Evolutionary conservation across 768 basidiomycete genomes (phyloP).

Genomic region (Naganishia randhawae): DNA sequence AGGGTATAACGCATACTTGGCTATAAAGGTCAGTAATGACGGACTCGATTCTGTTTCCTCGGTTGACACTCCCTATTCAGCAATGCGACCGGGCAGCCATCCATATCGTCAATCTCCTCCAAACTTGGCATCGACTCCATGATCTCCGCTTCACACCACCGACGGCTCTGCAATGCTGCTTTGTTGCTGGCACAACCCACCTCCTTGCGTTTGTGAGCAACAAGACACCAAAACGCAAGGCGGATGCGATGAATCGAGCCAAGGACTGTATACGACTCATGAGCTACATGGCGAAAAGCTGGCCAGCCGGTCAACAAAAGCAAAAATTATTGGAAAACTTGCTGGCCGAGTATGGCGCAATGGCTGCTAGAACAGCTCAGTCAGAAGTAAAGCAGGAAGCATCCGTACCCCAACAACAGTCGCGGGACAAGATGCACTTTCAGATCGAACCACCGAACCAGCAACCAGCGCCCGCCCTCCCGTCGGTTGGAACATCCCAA

Average conservation of each 20-base stretch:
- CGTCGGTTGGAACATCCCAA: neutral
- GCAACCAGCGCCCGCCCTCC: neutral
- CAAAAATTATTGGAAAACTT: slow-evolving; percentile 30
- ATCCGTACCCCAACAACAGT: no score
- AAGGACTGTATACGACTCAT: slow-evolving; percentile 36
- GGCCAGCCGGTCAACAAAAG: slow-evolving; percentile 36
- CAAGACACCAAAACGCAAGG: slow-evolving; percentile 31
- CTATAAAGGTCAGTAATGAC: slow-evolving; percentile 35
- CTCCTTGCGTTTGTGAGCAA: slow-evolving; percentile 35
- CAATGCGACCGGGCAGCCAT: slow-evolving; percentile 36
- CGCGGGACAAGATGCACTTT: neutral
- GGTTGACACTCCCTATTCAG: slow-evolving; percentile 25
- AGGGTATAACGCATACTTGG: slow-evolving; percentile 30
- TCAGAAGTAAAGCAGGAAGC: neutral
- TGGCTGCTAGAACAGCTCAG: slow-evolving; percentile 1
- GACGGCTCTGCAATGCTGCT: slow-evolving; percentile 36
- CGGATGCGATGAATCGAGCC: slow-evolving; percentile 31
- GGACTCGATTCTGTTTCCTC: neutral
- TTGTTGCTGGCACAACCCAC: slow-evolving; percentile 38
- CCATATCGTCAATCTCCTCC: slow-evolving; percentile 32
- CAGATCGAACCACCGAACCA: neutral
- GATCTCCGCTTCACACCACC: slow-evolving; percentile 35
- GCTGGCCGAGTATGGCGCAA: slow-evolving; percentile 28
- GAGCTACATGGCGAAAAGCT: slow-evolving; percentile 34
- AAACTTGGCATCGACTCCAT: slow-evolving; percentile 37